These are phyloP conservation scores for Aspergillus latus DNA, from an alignment of 2,329 filamentous ascomycete genomes.

Conservation along the genomic window DNA sequence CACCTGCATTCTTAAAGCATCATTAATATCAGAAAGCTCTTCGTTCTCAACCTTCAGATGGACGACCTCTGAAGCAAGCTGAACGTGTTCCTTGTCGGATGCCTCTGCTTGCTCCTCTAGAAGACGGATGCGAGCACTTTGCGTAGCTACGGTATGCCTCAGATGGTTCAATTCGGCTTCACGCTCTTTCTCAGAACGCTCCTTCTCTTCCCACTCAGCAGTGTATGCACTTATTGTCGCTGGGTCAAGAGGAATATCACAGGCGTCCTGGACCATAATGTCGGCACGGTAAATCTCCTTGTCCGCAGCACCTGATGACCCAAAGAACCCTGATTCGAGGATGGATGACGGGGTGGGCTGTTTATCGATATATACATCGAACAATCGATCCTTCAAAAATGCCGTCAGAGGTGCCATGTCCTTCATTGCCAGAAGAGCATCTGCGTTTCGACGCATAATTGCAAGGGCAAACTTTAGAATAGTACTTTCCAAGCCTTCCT, in stretches of 20 bases:
- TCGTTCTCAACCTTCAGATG: constrained; percentile 92
- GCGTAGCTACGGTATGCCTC: constrained; percentile 63
- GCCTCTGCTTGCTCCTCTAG: constrained; percentile 86
- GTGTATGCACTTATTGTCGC: constrained; percentile 80
- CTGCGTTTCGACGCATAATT: constrained; percentile 91
- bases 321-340: constrained; percentile 95
- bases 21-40: constrained; percentile 83
- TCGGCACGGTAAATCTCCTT: constrained; percentile 96
- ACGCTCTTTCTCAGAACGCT: constrained; percentile 74
- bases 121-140: constrained; percentile 74
- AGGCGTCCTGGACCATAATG: constrained; percentile 88
- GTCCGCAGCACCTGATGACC: constrained; percentile 81
- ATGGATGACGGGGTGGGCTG: constrained; percentile 89
- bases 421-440: constrained; percentile 74
- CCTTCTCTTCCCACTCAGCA: constrained; percentile 88
- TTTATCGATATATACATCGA: constrained; percentile 96
- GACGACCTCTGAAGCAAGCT: constrained; percentile 86
- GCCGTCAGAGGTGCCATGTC: constrained; percentile 88
- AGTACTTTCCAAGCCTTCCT: constrained; percentile 81
- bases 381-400: constrained; percentile 90
- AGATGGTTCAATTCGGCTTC: constrained; percentile 78
- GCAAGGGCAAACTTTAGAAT: constrained; percentile 94
- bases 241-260: constrained; percentile 78
- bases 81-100: constrained; percentile 85
- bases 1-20: constrained; percentile 81